These are phyloP conservation scores for Trametes sp. DNA, from an alignment of 1,284 basidiomycete genomes.

Conservation along the genomic window DNA sequence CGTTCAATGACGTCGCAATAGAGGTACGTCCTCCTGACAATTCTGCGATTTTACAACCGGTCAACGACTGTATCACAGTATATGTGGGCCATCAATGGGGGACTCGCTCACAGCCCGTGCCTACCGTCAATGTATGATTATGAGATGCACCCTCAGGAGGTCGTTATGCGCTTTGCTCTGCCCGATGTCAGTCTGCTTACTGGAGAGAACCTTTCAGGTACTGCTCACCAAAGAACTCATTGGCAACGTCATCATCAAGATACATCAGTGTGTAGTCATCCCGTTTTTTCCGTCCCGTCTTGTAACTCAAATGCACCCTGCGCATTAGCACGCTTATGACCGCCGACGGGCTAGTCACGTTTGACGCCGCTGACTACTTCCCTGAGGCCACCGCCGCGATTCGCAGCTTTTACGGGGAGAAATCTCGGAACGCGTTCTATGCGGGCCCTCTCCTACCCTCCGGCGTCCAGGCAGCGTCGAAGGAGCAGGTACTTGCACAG, in stretches of 20 bases:
- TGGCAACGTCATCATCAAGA: background rate
- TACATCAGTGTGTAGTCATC: background rate
- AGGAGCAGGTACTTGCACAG: background rate
- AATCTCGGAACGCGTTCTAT: constrained; percentile 15
- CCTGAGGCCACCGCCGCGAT: constrained; percentile 17
- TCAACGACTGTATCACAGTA: background rate
- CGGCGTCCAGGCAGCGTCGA: background rate
- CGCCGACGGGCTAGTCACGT: constrained; percentile 30
- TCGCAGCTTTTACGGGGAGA: constrained; percentile 22
- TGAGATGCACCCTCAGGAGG: constrained; percentile 31
- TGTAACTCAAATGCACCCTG: background rate
- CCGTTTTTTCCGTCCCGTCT: background rate
- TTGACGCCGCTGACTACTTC: constrained; percentile 28
- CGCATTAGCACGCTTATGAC: background rate
- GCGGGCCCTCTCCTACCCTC: constrained; percentile 26
- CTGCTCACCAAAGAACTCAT: background rate
- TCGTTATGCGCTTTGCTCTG: background rate
- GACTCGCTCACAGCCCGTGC: constrained; percentile 23
- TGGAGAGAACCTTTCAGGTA: background rate
- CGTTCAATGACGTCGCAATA: constrained; percentile 17
- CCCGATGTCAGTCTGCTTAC: background rate
- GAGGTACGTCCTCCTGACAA: constrained; percentile 13
- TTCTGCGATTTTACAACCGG: background rate
- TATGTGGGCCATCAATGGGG: constrained; percentile 4
- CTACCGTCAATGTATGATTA: constrained; percentile 34